Evolutionary conservation across 257 asterid species (phyloP).

Genomic region (Euphrasia confusa): DNA sequence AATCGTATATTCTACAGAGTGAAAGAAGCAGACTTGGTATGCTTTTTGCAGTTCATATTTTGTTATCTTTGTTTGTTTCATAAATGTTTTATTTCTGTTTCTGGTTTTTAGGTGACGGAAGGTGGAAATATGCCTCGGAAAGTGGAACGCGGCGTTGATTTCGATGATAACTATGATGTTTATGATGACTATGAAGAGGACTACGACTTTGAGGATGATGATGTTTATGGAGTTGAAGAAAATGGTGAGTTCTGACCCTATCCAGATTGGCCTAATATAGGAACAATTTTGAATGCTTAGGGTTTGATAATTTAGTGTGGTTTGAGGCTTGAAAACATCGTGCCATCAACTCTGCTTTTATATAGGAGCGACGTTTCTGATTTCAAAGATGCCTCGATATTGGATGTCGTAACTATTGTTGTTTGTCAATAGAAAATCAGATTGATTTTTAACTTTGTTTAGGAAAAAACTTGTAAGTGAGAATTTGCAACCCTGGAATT

Average conservation of each 20-base stretch:
- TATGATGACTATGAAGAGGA: constrained; percentile 53
- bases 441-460: not conserved
- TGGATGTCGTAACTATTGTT: not conserved
- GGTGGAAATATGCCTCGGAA: constrained; percentile 75
- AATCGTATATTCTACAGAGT: not conserved
- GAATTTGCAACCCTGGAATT: not conserved
- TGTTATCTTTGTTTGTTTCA: not conserved
- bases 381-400: not conserved
- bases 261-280: constrained; percentile 13
- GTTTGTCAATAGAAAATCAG: not conserved
- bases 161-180: constrained; percentile 45
- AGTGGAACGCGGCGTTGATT: constrained; percentile 39
- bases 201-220: constrained; percentile 41
- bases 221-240: constrained; percentile 38
- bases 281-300: constrained; percentile 4
- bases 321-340: not conserved
- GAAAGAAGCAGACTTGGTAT: constrained; percentile 4
- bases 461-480: not conserved
- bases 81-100: constrained; percentile 1
- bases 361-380: not conserved
- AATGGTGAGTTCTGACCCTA: constrained; percentile 40
- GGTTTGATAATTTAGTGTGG: constrained; percentile 1
- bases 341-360: not conserved
- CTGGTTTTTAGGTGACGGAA: constrained; percentile 29
- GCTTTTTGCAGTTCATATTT: not conserved